Percentiles rank a stretch among this genome's conserved stretches.
Evolutionary conservation across 2,329 filamentous ascomycete genomes (phyloP).

Genomic region (Neophaeococcomyces aloes): DNA sequence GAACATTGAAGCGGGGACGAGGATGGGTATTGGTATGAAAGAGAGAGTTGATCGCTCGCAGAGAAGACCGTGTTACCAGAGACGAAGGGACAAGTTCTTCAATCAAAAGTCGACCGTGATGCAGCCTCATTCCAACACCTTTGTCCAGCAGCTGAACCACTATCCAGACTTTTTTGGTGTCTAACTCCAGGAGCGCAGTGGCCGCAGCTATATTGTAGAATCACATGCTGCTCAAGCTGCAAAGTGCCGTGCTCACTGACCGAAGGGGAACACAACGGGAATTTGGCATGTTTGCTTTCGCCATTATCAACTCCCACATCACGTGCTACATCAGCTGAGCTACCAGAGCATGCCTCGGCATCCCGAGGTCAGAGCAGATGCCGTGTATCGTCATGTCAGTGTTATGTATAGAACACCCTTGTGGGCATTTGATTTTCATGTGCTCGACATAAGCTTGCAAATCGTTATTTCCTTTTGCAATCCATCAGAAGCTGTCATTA

Average conservation of each 20-base stretch:
- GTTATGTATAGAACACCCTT: not conserved
- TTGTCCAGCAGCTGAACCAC: too few relatives aligned
- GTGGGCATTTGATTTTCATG: slow-evolving; percentile 1
- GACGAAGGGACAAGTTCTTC: not conserved
- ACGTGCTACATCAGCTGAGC: not conserved
- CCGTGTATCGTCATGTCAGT: not conserved
- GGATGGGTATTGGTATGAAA: not conserved
- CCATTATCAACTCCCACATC: not conserved
- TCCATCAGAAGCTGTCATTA: not conserved
- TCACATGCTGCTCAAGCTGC: not conserved
- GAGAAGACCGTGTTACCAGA: slow-evolving; percentile 2
- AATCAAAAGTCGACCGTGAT: not conserved
- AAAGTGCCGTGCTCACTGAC: not conserved
- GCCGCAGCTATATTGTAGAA: too few relatives aligned
- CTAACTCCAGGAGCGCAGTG: too few relatives aligned
- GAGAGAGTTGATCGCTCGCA: not conserved
- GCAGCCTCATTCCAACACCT: not conserved
- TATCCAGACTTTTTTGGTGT: too few relatives aligned
- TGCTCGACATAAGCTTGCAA: not conserved
- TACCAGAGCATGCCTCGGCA: not conserved
- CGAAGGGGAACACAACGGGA: not conserved
- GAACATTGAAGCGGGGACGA: slow-evolving; percentile 5
- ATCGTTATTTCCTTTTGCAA: not conserved
- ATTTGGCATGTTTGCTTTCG: too few relatives aligned
- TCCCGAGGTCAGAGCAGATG: not conserved